phyloP scores from a whole-genome alignment of 2,329 filamentous ascomycete genomes.

The Xylaria sp. region DNA sequence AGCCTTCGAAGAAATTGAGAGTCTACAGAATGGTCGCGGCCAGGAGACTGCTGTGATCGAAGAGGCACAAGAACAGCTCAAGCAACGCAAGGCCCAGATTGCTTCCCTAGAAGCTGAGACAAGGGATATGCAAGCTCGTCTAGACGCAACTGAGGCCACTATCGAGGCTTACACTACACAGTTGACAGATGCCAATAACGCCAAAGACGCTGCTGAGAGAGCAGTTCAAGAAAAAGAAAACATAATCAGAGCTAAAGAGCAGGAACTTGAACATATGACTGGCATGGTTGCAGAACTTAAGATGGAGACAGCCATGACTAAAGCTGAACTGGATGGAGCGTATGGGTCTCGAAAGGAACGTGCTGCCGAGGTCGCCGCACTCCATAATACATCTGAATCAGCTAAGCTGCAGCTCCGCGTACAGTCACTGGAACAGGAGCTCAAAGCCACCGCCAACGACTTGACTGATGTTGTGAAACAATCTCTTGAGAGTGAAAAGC shows the following conservation, averaged over 20 bases:
- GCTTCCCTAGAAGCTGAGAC: constrained; percentile 57
- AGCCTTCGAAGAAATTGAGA: constrained; percentile 61
- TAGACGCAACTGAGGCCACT: constrained; percentile 54
- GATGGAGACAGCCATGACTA: constrained; percentile 70
- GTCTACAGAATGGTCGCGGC: constrained; percentile 48
- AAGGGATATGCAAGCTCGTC: constrained; percentile 53
- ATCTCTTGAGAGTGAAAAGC: constrained; percentile 51
- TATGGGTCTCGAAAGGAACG: constrained; percentile 70
- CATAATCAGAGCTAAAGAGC: constrained; percentile 56
- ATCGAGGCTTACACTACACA: constrained; percentile 54
- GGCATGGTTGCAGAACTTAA: constrained; percentile 68
- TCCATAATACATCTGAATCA: constrained; percentile 59
- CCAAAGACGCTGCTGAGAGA: constrained; percentile 47
- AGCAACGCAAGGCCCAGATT: constrained; percentile 59
- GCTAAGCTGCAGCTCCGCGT: constrained; percentile 54
- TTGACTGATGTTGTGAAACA: constrained; percentile 50
- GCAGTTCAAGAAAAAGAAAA: constrained; percentile 51
- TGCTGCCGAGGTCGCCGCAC: constrained; percentile 66
- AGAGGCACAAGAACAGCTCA: constrained; percentile 54
- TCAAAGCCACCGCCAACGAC: constrained; percentile 61
- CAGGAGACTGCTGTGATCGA: constrained; percentile 53
- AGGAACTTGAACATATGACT: constrained; percentile 54
- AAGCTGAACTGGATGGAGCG: constrained; percentile 71
- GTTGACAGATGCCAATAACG: constrained; percentile 51
- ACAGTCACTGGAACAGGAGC: constrained; percentile 71